Evolutionary conservation across 192 early-diverging fungal genomes (phyloP), one percentile per base, ranked within the genome.

Genomic region (Gorgonomyces haynaldii): DNA sequence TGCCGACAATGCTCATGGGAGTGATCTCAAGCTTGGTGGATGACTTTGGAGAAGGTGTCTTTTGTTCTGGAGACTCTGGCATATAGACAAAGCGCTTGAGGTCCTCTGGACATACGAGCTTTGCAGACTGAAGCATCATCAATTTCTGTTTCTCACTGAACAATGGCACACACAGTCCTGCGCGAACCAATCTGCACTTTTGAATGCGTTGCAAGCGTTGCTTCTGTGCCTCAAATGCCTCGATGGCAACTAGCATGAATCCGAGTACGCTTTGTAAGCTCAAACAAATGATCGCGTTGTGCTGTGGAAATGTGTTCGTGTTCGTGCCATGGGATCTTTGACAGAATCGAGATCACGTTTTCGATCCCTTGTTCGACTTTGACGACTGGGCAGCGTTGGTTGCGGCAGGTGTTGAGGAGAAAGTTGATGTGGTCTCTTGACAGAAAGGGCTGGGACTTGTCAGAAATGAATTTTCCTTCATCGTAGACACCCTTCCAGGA

Each of bases 131-230:
- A 7, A 84, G 53, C 1, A 85, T 58, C 51, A 75, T 74, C 9
- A 58, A 31, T 51, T 85, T 88, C 54, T 88, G 85, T 41, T 72
- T 66, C 47, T 86, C 82, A 0, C 81, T 88, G 40, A 88, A 88
- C 0, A 74, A 66, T 1, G 83, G 77, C 0, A 76, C 81, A 37
- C 77, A 62, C 12, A 86, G 60, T n/a, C 81, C 79, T 13, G 69
- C 65, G 4, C 81, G 67, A 2, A 81, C 60, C 54, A 86, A 49
- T 7, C 83, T 46, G 6, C 39, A 53, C 12, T 79, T 24, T 27
- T 83, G 54, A 7, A 57, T 72, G 0, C 66, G 48, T 10, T 79
- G 69, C 34, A 86, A 74, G 17, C 75, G 69, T 42, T 69, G 67
- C 41, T 74, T 69, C 35, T 74, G 60, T 12, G 56, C 54, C 29